A percentile compares a stretch with the other conserved stretches of the same genome.
These are phyloP conservation scores for Saturnispora mendoncae DNA, from an alignment of 805 yeast species.

Conservation along the genomic window DNA sequence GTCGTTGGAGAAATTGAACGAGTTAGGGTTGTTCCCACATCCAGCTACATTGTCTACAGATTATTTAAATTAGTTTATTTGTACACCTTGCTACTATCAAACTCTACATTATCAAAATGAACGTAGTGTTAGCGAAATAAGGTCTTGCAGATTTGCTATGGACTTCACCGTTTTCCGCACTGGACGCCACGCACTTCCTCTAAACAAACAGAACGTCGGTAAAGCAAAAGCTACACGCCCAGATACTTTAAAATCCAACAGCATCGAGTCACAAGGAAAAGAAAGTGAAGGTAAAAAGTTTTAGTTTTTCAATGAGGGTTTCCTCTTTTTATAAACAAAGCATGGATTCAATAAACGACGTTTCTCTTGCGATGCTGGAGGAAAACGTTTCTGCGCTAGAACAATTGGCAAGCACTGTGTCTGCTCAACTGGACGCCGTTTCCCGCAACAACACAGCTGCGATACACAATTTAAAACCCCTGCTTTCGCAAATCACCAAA, in stretches of 20 bases:
- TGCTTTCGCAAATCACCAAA: slow-evolving; percentile 4
- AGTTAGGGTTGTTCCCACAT: slow-evolving; percentile 48
- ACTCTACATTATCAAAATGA: slow-evolving; percentile 28
- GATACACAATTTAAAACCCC: slow-evolving; percentile 32
- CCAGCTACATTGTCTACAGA: slow-evolving; percentile 27
- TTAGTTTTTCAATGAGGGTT: slow-evolving; percentile 1
- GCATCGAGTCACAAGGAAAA: slow-evolving; percentile 17
- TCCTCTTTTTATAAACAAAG: neutral
- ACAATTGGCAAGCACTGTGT: slow-evolving; percentile 45
- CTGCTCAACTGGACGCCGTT: slow-evolving; percentile 45
- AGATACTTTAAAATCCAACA: neutral
- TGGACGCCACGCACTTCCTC: neutral
- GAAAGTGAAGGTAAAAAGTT: slow-evolving; percentile 1
- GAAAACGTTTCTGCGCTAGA: slow-evolving; percentile 59
- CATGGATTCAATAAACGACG: slow-evolving; percentile 44
- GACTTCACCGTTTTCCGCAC: neutral
- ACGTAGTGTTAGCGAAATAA: slow-evolving; percentile 33
- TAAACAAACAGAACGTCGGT: neutral
- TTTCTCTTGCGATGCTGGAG: slow-evolving; percentile 74
- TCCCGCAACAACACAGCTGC: slow-evolving; percentile 47
- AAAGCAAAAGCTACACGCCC: neutral
- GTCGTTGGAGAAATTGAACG: slow-evolving; percentile 48
- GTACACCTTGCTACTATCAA: slow-evolving; percentile 33
- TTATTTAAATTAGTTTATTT: slow-evolving; percentile 7
- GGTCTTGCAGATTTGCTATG: slow-evolving; percentile 15